Percentiles rank a stretch among this genome's conserved stretches.
Conservation (phyloP, 352 stramenopile genomes). For the Sclerospora graminicola region DNA sequence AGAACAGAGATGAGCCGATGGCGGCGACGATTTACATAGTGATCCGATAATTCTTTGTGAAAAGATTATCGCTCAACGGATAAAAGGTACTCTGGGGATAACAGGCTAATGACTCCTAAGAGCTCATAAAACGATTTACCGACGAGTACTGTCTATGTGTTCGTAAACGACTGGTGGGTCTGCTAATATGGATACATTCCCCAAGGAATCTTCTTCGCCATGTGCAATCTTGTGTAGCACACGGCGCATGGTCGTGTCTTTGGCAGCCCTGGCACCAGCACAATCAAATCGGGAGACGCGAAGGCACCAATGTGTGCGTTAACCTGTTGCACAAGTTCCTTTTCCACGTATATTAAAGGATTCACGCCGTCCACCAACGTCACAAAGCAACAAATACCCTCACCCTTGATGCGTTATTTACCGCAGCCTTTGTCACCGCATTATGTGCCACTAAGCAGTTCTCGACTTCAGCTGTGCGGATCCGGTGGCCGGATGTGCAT, state of each 20-base stretch:
- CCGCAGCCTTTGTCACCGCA: constrained; percentile 89
- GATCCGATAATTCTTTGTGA: too few species aligned
- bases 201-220: background rate
- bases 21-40: too few species aligned
- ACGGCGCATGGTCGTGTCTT: constrained; percentile 99
- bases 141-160: too few species aligned
- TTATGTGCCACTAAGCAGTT: constrained; percentile 88
- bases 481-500: constrained; percentile 89
- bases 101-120: too few species aligned
- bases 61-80: too few species aligned
- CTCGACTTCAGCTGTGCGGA: constrained; percentile 84
- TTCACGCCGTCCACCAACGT: constrained; percentile 84
- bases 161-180: background rate
- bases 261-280: constrained; percentile 86
- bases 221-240: constrained; percentile 95
- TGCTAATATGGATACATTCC: background rate
- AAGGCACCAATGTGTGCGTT: constrained; percentile 93
- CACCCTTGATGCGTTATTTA: constrained; percentile 94
- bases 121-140: background rate
- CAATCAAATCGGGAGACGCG: constrained; percentile 93
- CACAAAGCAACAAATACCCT: constrained; percentile 93
- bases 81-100: too few species aligned
- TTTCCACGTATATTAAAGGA: constrained; percentile 42
- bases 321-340: constrained; percentile 71
- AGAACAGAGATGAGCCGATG: too few species aligned